These are phyloP conservation scores for Aristolochia fimbriata DNA, from an alignment of 164 flowering plant species.

Conservation along the genomic window DNA sequence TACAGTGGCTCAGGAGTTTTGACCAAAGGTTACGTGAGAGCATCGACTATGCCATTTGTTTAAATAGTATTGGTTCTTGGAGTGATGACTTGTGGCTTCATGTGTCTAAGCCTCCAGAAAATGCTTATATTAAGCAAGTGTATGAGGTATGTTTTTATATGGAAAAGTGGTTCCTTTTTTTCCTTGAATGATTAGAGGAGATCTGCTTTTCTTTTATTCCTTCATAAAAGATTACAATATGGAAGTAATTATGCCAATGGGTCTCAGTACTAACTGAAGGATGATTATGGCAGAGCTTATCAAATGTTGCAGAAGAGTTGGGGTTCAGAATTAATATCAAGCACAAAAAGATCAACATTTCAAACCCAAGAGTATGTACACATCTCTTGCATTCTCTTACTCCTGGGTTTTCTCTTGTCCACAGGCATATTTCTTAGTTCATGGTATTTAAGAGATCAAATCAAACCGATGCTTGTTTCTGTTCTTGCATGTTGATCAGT, in stretches of 20 bases:
- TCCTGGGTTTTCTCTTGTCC: too few species aligned
- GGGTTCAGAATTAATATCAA: conserved; percentile 69
- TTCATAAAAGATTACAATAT: too few species aligned
- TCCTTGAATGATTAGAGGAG: too few species aligned
- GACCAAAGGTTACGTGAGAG: conserved; percentile 93
- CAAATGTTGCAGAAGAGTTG: conserved; percentile 64
- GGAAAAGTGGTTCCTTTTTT: background rate
- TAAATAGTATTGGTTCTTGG: conserved; percentile 82
- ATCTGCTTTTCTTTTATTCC: too few species aligned
- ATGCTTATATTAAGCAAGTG: conserved; percentile 80
- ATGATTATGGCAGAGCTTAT: conserved; percentile 52
- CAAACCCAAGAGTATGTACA: conserved; percentile 84
- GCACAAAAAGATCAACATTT: conserved; percentile 96
- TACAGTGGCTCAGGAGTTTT: conserved; percentile 90
- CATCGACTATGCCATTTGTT: conserved; percentile 95
- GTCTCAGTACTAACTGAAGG: conserved; percentile 6
- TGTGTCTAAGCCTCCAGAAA: conserved; percentile 99
- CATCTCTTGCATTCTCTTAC: background rate
- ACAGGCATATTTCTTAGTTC: too few species aligned
- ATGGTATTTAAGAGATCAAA: too few species aligned
- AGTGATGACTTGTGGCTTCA: conserved; percentile 68
- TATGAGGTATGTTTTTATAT: conserved; percentile 50
- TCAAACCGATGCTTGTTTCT: too few species aligned
- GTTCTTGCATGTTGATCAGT: too few species aligned
- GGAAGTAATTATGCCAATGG: too few species aligned